Conservation (phyloP, 495 filamentous ascomycete species). For the Lindgomyces ingoldianus region DNA sequence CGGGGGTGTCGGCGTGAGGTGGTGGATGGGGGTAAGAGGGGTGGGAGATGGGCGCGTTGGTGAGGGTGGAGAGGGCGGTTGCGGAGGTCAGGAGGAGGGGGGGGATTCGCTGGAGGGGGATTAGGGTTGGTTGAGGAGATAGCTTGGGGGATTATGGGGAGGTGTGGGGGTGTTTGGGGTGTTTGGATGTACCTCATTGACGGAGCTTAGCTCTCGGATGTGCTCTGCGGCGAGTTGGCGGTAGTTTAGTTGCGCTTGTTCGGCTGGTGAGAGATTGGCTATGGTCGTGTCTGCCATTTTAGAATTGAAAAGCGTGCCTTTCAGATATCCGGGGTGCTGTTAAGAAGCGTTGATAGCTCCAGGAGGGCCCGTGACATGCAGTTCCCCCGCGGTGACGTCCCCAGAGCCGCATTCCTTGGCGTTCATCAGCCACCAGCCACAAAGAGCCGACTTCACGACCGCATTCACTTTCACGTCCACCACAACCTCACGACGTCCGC, state of each 20-base stretch:
- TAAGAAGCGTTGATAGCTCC: too few species aligned
- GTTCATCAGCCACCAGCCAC: too few species aligned
- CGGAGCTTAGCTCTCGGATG: slow-evolving; percentile 73
- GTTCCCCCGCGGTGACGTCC: too few species aligned
- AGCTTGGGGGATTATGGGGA: too few species aligned
- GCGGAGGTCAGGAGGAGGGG: slow-evolving; percentile 68
- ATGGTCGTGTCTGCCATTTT: slow-evolving; percentile 8
- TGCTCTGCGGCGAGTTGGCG: slow-evolving; percentile 60
- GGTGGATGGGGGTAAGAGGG: slow-evolving; percentile 42
- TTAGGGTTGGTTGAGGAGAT: neutral
- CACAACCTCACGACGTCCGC: too few species aligned
- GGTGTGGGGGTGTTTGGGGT: neutral
- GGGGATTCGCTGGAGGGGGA: slow-evolving; percentile 48
- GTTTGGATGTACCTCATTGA: slow-evolving; percentile 66
- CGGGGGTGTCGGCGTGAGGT: slow-evolving; percentile 37
- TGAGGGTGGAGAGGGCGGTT: slow-evolving; percentile 68
- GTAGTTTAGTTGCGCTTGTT: slow-evolving; percentile 43
- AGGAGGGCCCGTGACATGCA: too few species aligned
- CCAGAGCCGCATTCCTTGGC: too few species aligned
- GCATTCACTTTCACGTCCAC: too few species aligned
- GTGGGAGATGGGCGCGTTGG: slow-evolving; percentile 50
- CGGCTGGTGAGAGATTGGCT: slow-evolving; percentile 23
- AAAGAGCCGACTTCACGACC: too few species aligned
- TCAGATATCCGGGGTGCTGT: neutral
- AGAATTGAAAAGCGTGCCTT: too few species aligned